Evolutionary conservation across 768 basidiomycete species (phyloP), one percentile per base, ranked within the genome.

Genomic region (Filobasidium floriforme): DNA sequence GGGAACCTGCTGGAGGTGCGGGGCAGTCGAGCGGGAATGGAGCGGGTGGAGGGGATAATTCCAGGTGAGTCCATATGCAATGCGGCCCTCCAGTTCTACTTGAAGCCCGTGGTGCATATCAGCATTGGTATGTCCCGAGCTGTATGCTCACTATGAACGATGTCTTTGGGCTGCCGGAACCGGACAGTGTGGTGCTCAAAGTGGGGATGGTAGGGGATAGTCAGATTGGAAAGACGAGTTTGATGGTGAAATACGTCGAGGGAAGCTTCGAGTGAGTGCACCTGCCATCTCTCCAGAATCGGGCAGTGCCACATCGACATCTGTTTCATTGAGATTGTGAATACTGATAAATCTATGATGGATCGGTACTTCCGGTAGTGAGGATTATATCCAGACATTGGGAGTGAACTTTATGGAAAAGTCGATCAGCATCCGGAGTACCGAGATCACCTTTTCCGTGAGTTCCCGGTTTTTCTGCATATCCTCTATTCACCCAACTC

Each of bases 361-460:
- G 19, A 9, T 57, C 15, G 22, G 26, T 32, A 15, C 24, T 15
- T 22, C 18, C 40, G 6, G n/a, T 69, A 77, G 76, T 80, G 92
- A 94, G 82, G 94, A 97, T 80, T 98, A 98, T 82, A 97, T 99
- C 79, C 94, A 97, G 85, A 97, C 94, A 81, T 87, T 99, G 81
- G 94, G 94, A 82, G 92, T 97, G 82, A 97, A 97, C 81, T 98
- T 98, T 80, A 98, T 98, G 96, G 94, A 99, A 83, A 99, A 99
- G 84, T 96, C 94, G 18, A 97, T 99, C 74, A 89, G 90, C 64
- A 94, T 99, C 72, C 87, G 96, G 72, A 88, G 93, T 79, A 98
- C 96, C 66, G 96, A 94, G 64, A 98, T 99, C 80, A 97, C 94
- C 1, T 98, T 99, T 82, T 97, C 93, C 70, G 78, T 78, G 55